Percentiles rank a stretch among this genome's conserved stretches.
These are phyloP conservation scores for Fusarium pseudonygamai DNA, from an alignment of 2,329 filamentous ascomycete genomes.

Conservation along the genomic window DNA sequence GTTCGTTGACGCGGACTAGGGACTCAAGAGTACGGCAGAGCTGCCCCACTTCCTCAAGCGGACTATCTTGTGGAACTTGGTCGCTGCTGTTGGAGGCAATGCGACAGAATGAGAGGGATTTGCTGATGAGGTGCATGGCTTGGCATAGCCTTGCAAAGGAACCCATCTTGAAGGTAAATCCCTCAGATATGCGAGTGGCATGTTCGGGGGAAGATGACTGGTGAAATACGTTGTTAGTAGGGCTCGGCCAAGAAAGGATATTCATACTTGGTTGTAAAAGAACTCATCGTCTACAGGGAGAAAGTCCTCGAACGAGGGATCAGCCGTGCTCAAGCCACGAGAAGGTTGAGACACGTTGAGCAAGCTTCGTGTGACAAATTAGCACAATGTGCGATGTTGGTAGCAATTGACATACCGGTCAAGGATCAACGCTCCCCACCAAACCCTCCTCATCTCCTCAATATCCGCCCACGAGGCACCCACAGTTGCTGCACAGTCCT, in stretches of 20 bases:
- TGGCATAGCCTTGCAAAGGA: background rate
- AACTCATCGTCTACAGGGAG: background rate
- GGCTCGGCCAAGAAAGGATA: no score
- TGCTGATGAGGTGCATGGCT: background rate
- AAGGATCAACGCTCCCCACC: background rate
- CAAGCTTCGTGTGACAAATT: fast-evolving
- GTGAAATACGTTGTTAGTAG: fast-evolving
- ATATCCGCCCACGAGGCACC: background rate
- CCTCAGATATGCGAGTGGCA: background rate
- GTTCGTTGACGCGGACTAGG: background rate
- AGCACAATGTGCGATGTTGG: background rate
- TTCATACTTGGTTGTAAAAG: background rate
- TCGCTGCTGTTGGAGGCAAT: fast-evolving
- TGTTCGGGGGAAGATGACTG: background rate
- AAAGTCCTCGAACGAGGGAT: background rate
- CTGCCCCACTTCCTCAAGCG: background rate
- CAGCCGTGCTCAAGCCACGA: background rate
- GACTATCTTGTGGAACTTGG: fast-evolving
- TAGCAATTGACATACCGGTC: background rate
- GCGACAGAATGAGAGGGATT: background rate
- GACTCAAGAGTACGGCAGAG: background rate
- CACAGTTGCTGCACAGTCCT: fast-evolving
- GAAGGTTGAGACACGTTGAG: background rate
- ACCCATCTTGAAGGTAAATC: background rate
- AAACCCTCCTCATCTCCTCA: background rate